Evolutionary conservation across 1,284 basidiomycete species (phyloP).

Genomic region (Ustilago sp.): DNA sequence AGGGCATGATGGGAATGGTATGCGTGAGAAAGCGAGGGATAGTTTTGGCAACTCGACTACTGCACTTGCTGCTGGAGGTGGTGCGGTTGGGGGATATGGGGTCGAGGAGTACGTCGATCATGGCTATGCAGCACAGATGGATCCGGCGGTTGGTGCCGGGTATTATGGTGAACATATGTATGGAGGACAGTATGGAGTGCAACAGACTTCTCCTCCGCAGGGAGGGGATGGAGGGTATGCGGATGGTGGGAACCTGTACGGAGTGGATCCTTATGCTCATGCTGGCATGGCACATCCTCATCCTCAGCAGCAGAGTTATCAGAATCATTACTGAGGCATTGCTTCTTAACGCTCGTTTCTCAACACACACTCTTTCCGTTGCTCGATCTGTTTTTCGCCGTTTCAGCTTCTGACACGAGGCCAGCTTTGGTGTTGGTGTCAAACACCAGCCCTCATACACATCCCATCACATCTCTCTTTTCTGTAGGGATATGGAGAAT

Average conservation of each 20-base stretch:
- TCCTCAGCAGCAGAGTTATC: constrained; percentile 18
- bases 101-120: constrained; percentile 38
- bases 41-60: constrained; percentile 47
- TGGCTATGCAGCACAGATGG: constrained; percentile 23
- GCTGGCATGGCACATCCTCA: constrained; percentile 37
- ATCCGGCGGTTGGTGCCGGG: constrained; percentile 23
- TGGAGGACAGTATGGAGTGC: constrained; percentile 26
- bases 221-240: constrained; percentile 8
- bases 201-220: constrained; percentile 13
- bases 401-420: not conserved
- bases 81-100: constrained; percentile 22
- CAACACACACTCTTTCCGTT: not conserved
- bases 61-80: constrained; percentile 34
- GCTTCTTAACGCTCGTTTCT: not conserved
- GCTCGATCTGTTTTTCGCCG: constrained; percentile 6
- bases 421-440: not conserved
- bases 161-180: constrained; percentile 37
- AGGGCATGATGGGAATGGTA: constrained; percentile 17
- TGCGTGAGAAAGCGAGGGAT: constrained; percentile 44
- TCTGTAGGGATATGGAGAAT: constrained; percentile 1
- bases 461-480: not conserved
- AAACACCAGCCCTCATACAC: not conserved
- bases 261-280: constrained; percentile 35
- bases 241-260: constrained; percentile 15
- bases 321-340: constrained; percentile 25